A percentile compares a stretch with the other conserved stretches of the same genome.
These are phyloP conservation scores for Mucor mucedo DNA, from an alignment of 371 early-diverging fungal genomes.

Conservation along the genomic window DNA sequence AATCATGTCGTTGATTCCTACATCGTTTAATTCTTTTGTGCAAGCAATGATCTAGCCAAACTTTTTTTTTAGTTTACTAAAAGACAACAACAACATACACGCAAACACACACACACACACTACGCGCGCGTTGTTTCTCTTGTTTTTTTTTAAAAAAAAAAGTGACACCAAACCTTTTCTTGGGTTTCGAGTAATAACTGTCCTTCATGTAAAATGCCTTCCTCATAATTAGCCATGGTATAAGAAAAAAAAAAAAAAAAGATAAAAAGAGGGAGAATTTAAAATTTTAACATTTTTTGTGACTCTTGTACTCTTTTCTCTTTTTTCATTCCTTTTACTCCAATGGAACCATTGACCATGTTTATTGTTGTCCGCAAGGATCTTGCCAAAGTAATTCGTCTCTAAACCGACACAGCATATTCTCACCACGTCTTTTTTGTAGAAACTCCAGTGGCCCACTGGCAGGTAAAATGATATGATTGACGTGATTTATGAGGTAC, in stretches of 20 bases:
- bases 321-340: neutral
- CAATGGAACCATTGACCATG: slow-evolving; percentile 73
- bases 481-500: no score
- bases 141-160: neutral
- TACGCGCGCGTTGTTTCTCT: no score
- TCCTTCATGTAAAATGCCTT: slow-evolving; percentile 45
- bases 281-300: neutral
- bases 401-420: neutral
- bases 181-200: slow-evolving; percentile 40
- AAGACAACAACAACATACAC: neutral
- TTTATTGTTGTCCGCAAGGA: slow-evolving; percentile 87
- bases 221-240: slow-evolving; percentile 43
- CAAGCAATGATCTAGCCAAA: slow-evolving; percentile 47
- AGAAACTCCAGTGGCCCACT: slow-evolving; percentile 75
- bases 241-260: slow-evolving; percentile 1
- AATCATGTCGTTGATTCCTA: slow-evolving; percentile 38
- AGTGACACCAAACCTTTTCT: slow-evolving; percentile 22
- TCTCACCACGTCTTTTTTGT: neutral
- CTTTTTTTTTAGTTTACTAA: neutral
- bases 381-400: slow-evolving; percentile 66
- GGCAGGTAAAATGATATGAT: slow-evolving; percentile 64
- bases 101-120: no score
- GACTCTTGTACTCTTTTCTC: neutral
- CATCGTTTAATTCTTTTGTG: slow-evolving; percentile 42
- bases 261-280: neutral